Conservation (phyloP, 768 basidiomycete genomes). For the Xerocomus potaroensis region DNA sequence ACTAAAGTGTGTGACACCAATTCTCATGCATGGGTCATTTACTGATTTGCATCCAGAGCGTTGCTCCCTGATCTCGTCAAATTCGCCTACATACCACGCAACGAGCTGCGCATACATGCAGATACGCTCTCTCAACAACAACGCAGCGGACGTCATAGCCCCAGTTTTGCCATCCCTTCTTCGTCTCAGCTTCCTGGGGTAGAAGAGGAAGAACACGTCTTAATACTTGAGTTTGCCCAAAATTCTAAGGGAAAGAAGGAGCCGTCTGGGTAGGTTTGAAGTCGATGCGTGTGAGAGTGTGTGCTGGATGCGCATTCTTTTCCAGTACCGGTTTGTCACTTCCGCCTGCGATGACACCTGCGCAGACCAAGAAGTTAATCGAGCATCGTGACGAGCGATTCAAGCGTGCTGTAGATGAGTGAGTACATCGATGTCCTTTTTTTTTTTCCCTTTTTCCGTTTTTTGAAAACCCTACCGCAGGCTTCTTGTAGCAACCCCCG, state of each 20-base stretch:
- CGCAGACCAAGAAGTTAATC: conserved; percentile 63
- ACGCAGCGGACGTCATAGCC: conserved; percentile 32
- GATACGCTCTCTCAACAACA: conserved; percentile 25
- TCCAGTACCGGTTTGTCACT: conserved; percentile 19
- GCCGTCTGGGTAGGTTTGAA: conserved; percentile 21
- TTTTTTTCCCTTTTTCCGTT: neutral
- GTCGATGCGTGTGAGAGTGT: neutral
- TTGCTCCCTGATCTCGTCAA: conserved; percentile 77
- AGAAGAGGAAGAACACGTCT: conserved; percentile 44
- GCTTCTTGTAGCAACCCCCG: conserved; percentile 50
- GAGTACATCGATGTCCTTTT: conserved; percentile 20
- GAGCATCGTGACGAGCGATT: conserved; percentile 68
- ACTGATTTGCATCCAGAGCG: conserved; percentile 42
- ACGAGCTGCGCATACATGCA: conserved; percentile 55
- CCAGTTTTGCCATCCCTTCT: conserved; percentile 37
- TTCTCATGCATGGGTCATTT: neutral
- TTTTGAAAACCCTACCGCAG: conserved; percentile 31
- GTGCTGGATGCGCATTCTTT: neutral
- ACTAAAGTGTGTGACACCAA: conserved; percentile 54
- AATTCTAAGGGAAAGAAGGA: conserved; percentile 34
- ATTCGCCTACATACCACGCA: conserved; percentile 74
- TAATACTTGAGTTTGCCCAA: conserved; percentile 49
- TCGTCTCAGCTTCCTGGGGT: conserved; percentile 25
- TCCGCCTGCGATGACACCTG: conserved; percentile 44
- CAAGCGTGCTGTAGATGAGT: conserved; percentile 66